A percentile compares a stretch with the other conserved stretches of the same genome.
Conservation (phyloP, 495 filamentous ascomycete species). For the Penicillium desertorum region DNA sequence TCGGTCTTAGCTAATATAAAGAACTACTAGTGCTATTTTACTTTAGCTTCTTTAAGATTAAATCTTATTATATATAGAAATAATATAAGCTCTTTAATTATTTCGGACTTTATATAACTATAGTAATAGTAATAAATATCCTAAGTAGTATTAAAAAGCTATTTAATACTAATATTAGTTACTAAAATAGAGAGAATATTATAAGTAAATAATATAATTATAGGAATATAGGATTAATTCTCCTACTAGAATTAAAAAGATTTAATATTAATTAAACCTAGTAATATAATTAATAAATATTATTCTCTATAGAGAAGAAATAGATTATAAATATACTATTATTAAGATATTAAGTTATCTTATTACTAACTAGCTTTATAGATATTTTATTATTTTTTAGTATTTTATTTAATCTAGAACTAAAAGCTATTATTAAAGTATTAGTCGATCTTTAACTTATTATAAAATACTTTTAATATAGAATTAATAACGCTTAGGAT, state of each 20-base stretch:
- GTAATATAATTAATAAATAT: too few relatives aligned
- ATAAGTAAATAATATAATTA: not conserved
- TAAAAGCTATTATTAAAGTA: not conserved
- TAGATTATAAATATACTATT: too few relatives aligned
- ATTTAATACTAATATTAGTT: not conserved
- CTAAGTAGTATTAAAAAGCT: not conserved
- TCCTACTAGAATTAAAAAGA: constrained; percentile 2
- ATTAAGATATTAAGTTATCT: not conserved
- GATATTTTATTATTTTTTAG: not conserved
- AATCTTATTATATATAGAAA: constrained; percentile 6
- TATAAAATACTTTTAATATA: not conserved
- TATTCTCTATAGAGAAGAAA: too few relatives aligned
- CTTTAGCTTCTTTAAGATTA: not conserved
- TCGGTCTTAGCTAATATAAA: not conserved
- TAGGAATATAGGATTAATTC: not conserved
- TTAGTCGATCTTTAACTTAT: not conserved
- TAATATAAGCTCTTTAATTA: not conserved
- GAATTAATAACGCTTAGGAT: constrained; percentile 1
- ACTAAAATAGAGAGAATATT: constrained; percentile 2
- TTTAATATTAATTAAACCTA: too few relatives aligned
- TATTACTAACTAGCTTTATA: not conserved
- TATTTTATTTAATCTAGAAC: not conserved
- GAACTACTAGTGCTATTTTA: constrained; percentile 1
- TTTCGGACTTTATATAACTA: not conserved
- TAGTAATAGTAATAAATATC: constrained; percentile 1